A percentile compares a stretch with the other conserved stretches of the same genome.
These are phyloP conservation scores for Isatis lusitanica DNA, from an alignment of 441 rosid genomes.

Conservation along the genomic window DNA sequence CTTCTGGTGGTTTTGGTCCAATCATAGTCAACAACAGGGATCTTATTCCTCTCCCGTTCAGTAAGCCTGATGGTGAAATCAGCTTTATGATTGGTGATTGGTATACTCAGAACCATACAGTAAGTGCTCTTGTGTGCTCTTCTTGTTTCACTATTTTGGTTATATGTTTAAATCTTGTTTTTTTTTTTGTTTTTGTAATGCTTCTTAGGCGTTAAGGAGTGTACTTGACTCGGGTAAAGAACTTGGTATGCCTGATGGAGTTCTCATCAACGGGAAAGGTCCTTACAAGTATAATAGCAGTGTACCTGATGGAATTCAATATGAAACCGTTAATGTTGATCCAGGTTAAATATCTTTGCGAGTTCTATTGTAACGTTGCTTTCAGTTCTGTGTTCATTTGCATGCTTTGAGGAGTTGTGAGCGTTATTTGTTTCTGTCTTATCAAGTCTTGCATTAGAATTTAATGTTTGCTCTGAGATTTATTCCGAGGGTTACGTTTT, in stretches of 20 bases:
- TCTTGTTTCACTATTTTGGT: neutral
- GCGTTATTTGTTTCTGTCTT: neutral
- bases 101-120: slow-evolving; percentile 80
- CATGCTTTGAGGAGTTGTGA: neutral
- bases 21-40: slow-evolving; percentile 61
- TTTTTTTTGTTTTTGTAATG: neutral
- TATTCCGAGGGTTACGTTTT: slow-evolving; percentile 12
- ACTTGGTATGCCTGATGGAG: slow-evolving; percentile 95
- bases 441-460: neutral
- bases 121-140: slow-evolving; percentile 40
- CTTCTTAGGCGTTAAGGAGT: slow-evolving; percentile 63
- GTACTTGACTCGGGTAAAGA: slow-evolving; percentile 79
- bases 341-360: slow-evolving; percentile 53
- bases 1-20: slow-evolving; percentile 94
- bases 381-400: neutral
- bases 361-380: neutral
- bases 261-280: slow-evolving; percentile 91
- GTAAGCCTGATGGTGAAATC: slow-evolving; percentile 77
- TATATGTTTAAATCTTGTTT: neutral
- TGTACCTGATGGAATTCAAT: slow-evolving; percentile 76
- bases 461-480: neutral
- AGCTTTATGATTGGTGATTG: slow-evolving; percentile 81
- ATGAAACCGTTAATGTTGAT: slow-evolving; percentile 67
- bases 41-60: slow-evolving; percentile 62
- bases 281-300: slow-evolving; percentile 72